Percentiles rank a stretch among this genome's conserved stretches.
These are phyloP conservation scores for Galeopsis tetrahit DNA, from an alignment of 257 asterid species.

Conservation along the genomic window DNA sequence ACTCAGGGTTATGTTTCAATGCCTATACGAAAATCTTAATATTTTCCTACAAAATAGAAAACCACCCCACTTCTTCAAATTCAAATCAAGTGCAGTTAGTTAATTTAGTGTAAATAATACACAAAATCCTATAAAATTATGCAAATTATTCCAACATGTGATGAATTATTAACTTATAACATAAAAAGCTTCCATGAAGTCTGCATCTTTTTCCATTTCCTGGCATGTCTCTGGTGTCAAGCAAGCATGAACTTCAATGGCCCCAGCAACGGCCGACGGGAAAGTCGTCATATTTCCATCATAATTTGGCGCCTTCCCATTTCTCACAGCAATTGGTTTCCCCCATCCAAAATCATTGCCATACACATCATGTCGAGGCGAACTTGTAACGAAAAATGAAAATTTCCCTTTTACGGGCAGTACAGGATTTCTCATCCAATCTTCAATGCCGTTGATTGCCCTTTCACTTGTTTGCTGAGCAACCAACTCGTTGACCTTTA, in stretches of 20 bases:
- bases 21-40: no score
- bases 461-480: not conserved
- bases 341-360: conserved; percentile 62
- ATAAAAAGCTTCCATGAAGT: conserved; percentile 39
- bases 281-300: conserved; percentile 52
- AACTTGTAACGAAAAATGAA: conserved; percentile 40
- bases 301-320: conserved; percentile 38
- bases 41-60: no score
- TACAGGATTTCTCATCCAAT: not conserved
- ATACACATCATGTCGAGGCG: conserved; percentile 54
- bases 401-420: not conserved
- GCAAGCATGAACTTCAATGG: conserved; percentile 52
- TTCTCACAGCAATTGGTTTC: conserved; percentile 48
- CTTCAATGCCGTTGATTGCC: not conserved
- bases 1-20: no score
- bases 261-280: conserved; percentile 43
- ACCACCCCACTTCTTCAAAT: no score
- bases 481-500: conserved; percentile 1
- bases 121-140: no score
- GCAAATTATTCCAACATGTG: no score
- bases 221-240: conserved; percentile 39
- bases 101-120: no score
- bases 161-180: no score
- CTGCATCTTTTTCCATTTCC: conserved; percentile 41
- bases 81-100: no score